A percentile compares a stretch with the other conserved stretches of the same genome.
phyloP scores from a whole-genome alignment of 345 rosid genomes.

The Cardamine resedifolia region DNA sequence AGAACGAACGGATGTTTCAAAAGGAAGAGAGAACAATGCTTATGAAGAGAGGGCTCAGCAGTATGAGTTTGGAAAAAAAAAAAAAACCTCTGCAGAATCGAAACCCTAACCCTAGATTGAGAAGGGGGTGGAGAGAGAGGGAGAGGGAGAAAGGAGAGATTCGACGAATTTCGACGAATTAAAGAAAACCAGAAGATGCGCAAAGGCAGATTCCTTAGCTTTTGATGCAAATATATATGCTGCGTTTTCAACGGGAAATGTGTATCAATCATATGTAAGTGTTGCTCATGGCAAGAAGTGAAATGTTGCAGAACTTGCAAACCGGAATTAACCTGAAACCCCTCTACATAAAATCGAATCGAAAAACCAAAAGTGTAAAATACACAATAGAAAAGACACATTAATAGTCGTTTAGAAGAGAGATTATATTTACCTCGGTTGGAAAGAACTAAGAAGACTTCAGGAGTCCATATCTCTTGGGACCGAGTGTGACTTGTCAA shows the following conservation, averaged over 20 bases:
- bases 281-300: constrained; percentile 14
- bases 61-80: background rate
- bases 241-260: constrained; percentile 30
- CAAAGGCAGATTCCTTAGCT: constrained; percentile 28
- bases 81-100: constrained; percentile 25
- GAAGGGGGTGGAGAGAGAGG: background rate
- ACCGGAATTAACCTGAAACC: background rate
- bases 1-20: background rate
- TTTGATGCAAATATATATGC: constrained; percentile 27
- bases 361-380: background rate
- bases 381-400: background rate
- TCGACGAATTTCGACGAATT: too few relatives aligned
- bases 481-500: constrained; percentile 15
- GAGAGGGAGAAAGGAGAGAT: constrained; percentile 15
- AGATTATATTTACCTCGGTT: background rate
- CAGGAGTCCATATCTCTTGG: constrained; percentile 15
- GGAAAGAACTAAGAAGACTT: background rate
- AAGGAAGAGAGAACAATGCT: constrained; percentile 2
- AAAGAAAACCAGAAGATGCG: constrained; percentile 27
- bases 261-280: background rate
- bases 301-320: constrained; percentile 1
- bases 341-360: background rate
- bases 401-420: background rate
- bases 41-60: constrained; percentile 17
- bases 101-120: constrained; percentile 58